Percentiles rank a stretch among this genome's conserved stretches.
These are phyloP conservation scores for Alternaria tenuissima DNA, from an alignment of 2,329 filamentous ascomycete species.

Conservation along the genomic window DNA sequence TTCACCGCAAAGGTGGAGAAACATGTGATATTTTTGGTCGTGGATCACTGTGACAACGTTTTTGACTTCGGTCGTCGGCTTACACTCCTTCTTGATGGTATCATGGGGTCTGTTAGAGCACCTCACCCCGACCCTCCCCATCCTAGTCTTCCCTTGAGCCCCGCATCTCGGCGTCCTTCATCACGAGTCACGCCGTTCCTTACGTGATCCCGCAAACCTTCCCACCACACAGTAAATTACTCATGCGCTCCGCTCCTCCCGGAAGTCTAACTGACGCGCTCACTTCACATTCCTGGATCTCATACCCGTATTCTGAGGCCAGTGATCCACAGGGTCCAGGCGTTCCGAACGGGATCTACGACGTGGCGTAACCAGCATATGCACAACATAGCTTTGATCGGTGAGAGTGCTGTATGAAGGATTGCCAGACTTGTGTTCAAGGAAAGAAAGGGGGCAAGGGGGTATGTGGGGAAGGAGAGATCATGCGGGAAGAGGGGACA, in stretches of 20 bases:
- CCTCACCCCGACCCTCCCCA: background rate
- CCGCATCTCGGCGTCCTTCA: background rate
- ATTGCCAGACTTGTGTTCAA: background rate
- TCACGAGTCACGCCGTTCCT: background rate
- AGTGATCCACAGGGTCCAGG: background rate
- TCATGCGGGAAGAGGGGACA: background rate
- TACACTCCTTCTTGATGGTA: background rate
- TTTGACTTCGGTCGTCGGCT: background rate
- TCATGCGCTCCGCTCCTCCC: background rate
- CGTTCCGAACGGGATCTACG: constrained; percentile 1
- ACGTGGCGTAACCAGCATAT: background rate
- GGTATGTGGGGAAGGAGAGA: background rate
- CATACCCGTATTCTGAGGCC: constrained; percentile 4
- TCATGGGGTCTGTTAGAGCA: background rate
- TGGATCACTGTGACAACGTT: background rate
- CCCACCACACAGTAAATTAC: background rate
- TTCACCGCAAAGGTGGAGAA: background rate
- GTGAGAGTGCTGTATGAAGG: background rate
- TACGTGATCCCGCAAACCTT: background rate
- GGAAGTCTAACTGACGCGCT: background rate
- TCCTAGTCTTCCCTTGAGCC: background rate
- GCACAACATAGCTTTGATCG: background rate
- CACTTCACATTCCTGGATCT: background rate
- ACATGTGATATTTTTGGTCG: background rate
- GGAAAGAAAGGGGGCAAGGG: background rate